Conservation (phyloP, 2,329 filamentous ascomycete species). For the Podosphaera xanthii region DNA sequence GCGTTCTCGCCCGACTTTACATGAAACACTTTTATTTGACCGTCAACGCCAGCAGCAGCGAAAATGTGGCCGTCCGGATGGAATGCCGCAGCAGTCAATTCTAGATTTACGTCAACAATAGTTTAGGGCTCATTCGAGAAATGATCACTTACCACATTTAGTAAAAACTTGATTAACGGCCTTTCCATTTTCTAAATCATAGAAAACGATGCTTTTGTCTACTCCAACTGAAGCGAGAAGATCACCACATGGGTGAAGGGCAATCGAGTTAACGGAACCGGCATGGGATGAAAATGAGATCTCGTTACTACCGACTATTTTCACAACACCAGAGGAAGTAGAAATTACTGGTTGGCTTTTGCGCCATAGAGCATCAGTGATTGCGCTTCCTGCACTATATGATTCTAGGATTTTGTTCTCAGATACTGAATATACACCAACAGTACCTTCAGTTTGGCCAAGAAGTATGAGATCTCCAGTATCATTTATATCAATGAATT, state of each 20-base stretch:
- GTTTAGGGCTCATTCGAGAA: neutral
- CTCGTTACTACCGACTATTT: slow-evolving; percentile 50
- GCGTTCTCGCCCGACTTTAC: slow-evolving; percentile 57
- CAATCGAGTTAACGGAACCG: slow-evolving; percentile 53
- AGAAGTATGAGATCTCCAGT: slow-evolving; percentile 36
- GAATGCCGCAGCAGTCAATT: slow-evolving; percentile 49
- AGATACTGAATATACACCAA: slow-evolving; percentile 57
- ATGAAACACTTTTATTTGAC: slow-evolving; percentile 75
- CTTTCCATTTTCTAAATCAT: slow-evolving; percentile 47
- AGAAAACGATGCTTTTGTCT: slow-evolving; percentile 83
- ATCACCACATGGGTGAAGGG: slow-evolving; percentile 60
- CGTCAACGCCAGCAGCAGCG: slow-evolving; percentile 57
- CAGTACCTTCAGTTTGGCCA: slow-evolving; percentile 36
- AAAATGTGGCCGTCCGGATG: slow-evolving; percentile 94
- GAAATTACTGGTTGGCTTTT: slow-evolving; percentile 14
- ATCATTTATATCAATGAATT: slow-evolving; percentile 32
- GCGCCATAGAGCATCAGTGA: slow-evolving; percentile 33
- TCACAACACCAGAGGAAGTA: slow-evolving; percentile 33
- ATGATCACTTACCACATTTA: slow-evolving; percentile 42
- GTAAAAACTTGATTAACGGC: slow-evolving; percentile 59
- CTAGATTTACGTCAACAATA: slow-evolving; percentile 7
- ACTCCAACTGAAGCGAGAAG: slow-evolving; percentile 70
- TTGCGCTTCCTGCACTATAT: slow-evolving; percentile 21
- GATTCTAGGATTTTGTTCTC: slow-evolving; percentile 42
- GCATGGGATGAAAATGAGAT: slow-evolving; percentile 57